phyloP scores from a whole-genome alignment of 75 land plant genomes.

The Pinus albicaulis region DNA sequence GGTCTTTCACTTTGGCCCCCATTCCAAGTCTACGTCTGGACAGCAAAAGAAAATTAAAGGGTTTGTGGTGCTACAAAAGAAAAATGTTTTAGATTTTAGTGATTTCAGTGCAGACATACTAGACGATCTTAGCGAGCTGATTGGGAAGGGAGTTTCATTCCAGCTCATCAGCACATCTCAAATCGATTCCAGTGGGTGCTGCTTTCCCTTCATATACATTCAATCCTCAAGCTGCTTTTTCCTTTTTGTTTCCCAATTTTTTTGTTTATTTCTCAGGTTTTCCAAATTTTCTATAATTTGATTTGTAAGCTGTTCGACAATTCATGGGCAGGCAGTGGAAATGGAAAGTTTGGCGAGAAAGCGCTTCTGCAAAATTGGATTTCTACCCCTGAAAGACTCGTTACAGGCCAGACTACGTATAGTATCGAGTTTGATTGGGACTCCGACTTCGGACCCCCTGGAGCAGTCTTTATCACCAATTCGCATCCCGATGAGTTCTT shows the following conservation, averaged over 20 bases:
- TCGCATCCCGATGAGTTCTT: slow-evolving; percentile 34
- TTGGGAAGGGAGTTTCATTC: slow-evolving; percentile 40
- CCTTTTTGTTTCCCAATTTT: no score
- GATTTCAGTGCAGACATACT: slow-evolving; percentile 27
- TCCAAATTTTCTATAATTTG: slow-evolving; percentile 10
- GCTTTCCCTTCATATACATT: slow-evolving; percentile 21
- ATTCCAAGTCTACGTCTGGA: not conserved
- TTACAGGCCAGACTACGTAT: no score
- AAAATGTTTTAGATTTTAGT: slow-evolving; percentile 36
- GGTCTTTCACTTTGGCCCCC: no score
- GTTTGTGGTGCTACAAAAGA: slow-evolving; percentile 42
- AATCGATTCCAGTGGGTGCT: no score
- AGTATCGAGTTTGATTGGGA: no score
- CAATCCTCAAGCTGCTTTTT: no score
- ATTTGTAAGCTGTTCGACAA: not conserved
- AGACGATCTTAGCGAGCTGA: slow-evolving; percentile 38
- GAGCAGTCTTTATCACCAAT: slow-evolving; percentile 31
- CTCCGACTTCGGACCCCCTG: slow-evolving; percentile 20
- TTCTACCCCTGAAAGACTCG: no score
- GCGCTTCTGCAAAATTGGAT: no score
- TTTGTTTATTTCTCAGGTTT: no score
- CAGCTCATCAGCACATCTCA: no score
- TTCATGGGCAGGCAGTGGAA: no score
- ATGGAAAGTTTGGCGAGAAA: no score
- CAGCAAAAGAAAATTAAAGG: not conserved